Conservation (phyloP, 1,284 basidiomycete species). For the Melampsora medusae region DNA sequence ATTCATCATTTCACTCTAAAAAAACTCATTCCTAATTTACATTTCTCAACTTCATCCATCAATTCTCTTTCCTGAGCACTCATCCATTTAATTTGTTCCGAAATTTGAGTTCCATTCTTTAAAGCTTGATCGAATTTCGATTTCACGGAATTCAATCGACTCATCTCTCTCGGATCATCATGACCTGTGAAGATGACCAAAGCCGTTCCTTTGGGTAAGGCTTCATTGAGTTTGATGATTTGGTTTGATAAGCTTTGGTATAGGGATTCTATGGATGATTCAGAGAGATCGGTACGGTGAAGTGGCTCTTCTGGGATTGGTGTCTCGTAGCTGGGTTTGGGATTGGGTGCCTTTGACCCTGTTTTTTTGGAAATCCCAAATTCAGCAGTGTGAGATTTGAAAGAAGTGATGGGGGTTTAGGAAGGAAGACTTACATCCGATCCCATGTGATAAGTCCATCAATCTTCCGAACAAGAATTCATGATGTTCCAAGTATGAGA, state of each 20-base stretch:
- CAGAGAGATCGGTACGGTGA: too few species aligned
- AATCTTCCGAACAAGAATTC: slow-evolving; percentile 78
- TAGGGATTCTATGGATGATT: neutral
- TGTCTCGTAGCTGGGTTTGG: neutral
- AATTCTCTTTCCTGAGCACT: slow-evolving; percentile 70
- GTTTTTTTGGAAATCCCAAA: neutral
- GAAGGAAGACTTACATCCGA: slow-evolving; percentile 74
- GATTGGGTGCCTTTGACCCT: neutral
- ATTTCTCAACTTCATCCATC: slow-evolving; percentile 72
- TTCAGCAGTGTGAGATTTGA: too few species aligned
- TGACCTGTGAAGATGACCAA: slow-evolving; percentile 81
- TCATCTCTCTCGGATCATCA: slow-evolving; percentile 66
- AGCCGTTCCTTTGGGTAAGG: slow-evolving; percentile 62
- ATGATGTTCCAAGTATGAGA: slow-evolving; percentile 65
- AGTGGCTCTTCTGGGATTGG: slow-evolving; percentile 10
- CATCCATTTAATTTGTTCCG: slow-evolving; percentile 61
- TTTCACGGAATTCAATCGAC: slow-evolving; percentile 16
- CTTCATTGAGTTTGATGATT: slow-evolving; percentile 11
- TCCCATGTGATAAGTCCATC: slow-evolving; percentile 69
- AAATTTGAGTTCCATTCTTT: neutral
- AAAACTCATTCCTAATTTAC: slow-evolving; percentile 77
- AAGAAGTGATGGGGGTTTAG: too few species aligned
- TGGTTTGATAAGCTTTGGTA: slow-evolving; percentile 10
- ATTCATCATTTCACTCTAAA: slow-evolving; percentile 65
- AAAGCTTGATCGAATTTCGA: slow-evolving; percentile 17